Conservation (phyloP, 495 filamentous ascomycete genomes). For the Astrothelium subdiscretum region DNA sequence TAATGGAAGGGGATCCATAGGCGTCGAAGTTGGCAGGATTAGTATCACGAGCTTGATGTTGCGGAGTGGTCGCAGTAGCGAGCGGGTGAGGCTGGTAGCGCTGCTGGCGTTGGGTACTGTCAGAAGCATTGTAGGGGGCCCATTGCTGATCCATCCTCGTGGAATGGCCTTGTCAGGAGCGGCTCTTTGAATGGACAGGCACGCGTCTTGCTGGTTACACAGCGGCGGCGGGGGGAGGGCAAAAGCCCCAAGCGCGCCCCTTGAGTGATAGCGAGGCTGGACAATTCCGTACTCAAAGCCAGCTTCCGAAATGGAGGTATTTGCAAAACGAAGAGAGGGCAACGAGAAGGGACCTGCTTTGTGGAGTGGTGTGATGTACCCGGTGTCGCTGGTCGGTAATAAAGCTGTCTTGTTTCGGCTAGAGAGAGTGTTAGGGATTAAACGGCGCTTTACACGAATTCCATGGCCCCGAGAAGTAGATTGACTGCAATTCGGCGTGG, state of each 20-base stretch:
- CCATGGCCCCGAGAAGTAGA: neutral
- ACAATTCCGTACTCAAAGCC: neutral
- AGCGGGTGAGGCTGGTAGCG: slow-evolving; percentile 4
- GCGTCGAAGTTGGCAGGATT: slow-evolving; percentile 15
- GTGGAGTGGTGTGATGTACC: neutral
- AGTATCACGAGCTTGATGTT: slow-evolving; percentile 6
- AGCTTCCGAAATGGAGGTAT: neutral
- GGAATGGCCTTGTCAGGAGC: neutral
- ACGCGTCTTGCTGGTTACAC: neutral
- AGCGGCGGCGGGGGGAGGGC: neutral
- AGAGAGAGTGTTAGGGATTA: neutral
- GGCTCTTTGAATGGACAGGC: neutral
- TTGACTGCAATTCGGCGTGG: neutral
- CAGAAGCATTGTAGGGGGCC: neutral
- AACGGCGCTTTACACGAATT: neutral
- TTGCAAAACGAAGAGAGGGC: too few species aligned
- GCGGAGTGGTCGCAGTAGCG: neutral
- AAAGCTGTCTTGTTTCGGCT: neutral
- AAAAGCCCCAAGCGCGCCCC: slow-evolving; percentile 1
- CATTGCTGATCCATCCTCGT: slow-evolving; percentile 8
- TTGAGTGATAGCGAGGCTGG: neutral
- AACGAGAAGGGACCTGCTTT: neutral
- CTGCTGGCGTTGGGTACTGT: neutral
- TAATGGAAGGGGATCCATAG: slow-evolving; percentile 21
- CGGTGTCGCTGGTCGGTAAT: neutral